Conservation (phyloP, 1,284 basidiomycete species). For the Exobasidium cylindrosporum region DNA sequence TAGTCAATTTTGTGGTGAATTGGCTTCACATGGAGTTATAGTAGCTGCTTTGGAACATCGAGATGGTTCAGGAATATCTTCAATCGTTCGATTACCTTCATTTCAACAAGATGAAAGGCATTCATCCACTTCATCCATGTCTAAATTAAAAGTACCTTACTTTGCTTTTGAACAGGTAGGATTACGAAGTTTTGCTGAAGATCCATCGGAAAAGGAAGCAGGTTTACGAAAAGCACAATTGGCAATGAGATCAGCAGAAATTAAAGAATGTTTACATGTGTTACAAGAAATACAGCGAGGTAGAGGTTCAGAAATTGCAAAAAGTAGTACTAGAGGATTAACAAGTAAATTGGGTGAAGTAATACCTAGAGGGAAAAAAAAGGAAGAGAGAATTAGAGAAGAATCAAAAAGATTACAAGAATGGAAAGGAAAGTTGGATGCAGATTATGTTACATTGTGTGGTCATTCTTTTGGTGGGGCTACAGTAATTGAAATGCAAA, state of each 20-base stretch:
- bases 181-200: conserved; percentile 44
- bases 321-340: conserved; percentile 31
- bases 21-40: conserved; percentile 41
- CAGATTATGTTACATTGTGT: conserved; percentile 27
- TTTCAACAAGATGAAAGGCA: conserved; percentile 27
- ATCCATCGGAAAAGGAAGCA: conserved; percentile 54
- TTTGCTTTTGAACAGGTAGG: conserved; percentile 54
- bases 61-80: conserved; percentile 59
- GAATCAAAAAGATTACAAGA: conserved; percentile 18
- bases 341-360: conserved; percentile 27
- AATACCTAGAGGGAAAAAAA: conserved; percentile 4
- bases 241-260: conserved; percentile 58
- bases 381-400: conserved; percentile 14
- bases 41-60: conserved; percentile 61
- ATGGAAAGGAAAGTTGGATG: conserved; percentile 43
- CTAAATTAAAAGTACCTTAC: conserved; percentile 35
- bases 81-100: conserved; percentile 52
- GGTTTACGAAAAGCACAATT: conserved; percentile 59
- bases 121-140: neutral
- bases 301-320: conserved; percentile 35
- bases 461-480: conserved; percentile 55
- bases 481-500: conserved; percentile 37
- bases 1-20: conserved; percentile 43
- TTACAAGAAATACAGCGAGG: conserved; percentile 53
- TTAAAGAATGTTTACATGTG: conserved; percentile 55